Conservation (phyloP, 2,329 filamentous ascomycete genomes). For the Sporothrix luriei region DNA sequence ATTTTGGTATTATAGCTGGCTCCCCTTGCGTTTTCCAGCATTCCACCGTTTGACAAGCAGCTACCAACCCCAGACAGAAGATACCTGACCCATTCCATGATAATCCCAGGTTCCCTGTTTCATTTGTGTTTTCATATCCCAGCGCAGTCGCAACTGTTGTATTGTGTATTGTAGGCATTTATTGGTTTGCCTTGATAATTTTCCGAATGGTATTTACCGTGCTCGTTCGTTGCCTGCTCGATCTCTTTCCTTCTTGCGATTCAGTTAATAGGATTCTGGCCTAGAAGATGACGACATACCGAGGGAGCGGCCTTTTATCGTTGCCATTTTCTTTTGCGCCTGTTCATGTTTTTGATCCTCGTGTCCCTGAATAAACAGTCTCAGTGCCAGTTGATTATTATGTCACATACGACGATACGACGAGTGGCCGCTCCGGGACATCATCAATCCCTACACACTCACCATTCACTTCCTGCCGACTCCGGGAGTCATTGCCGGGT, state of each 20-base stretch:
- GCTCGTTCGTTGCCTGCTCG: not conserved
- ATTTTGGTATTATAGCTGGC: not conserved
- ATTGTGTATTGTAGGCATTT: not conserved
- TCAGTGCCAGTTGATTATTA: not conserved
- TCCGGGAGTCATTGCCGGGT: too few relatives aligned
- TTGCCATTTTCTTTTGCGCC: not conserved
- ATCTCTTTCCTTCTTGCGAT: not conserved
- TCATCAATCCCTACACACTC: too few relatives aligned
- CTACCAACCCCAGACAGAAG: too few relatives aligned
- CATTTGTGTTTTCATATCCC: not conserved
- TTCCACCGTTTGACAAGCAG: not conserved
- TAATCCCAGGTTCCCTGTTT: not conserved
- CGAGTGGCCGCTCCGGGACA: too few relatives aligned
- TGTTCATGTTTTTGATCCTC: not conserved
- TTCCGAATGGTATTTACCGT: too few relatives aligned
- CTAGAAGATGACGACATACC: not conserved
- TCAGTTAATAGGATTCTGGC: too few relatives aligned
- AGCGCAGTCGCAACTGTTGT: not conserved
- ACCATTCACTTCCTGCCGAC: too few relatives aligned
- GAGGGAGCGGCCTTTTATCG: not conserved
- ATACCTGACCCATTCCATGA: not conserved
- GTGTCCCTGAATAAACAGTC: not conserved
- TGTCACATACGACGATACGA: too few relatives aligned
- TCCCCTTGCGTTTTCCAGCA: not conserved
- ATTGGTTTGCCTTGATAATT: not conserved